Base-by-base conservation (phyloP, 345 rosid genomes). In the Conringia planisiliqua region DNA sequence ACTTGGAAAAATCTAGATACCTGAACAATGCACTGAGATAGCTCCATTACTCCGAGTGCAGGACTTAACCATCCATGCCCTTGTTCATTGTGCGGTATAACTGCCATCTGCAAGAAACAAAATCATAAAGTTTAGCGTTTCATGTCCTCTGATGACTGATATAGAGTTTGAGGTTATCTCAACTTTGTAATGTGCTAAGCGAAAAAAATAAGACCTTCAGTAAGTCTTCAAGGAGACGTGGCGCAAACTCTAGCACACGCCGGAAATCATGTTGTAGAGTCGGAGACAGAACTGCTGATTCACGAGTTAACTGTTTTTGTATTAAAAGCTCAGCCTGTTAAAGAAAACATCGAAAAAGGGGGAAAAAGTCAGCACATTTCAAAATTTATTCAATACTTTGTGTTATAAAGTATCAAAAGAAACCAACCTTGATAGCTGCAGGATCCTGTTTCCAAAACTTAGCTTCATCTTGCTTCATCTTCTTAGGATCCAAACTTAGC, bases 361-460 rank as follows among this genome's bases (percentile, higher is more conserved):
- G 1, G 24, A 44, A 24, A 24, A 11, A 4, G 46, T 75, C 61
- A 42, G 70, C 74, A 62, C 5, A 16, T 51, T 33, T 0, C 20
- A 9, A 12, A 52, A 10, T 14, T 3, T 32, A n/a, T 30, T 1
- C 40, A 62, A 40, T 26, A 62, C 24, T 33, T 61, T 58, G 7
- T 0, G 6, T 42, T 50, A 38, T 29, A 29, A 22, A 29, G 59
- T 55, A 35, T 68, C 20, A 27, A 10, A 55, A 65, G 16, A 60
- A 48, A 56, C 40, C 57, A 79, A 94, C 97, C 96, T 94, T 94
- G 73, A 87, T 89, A 66, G 83, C 13, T 26, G 97, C 90, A 24
- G 97, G 97, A 75, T 94, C 79, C 82, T 92, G 93, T 86, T 91
- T 95, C 97, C 97, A 95, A 76, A 95, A 92, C 82, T 89, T 95